Conservation (phyloP, 257 asterid species). For the Solanum boliviense region DNA sequence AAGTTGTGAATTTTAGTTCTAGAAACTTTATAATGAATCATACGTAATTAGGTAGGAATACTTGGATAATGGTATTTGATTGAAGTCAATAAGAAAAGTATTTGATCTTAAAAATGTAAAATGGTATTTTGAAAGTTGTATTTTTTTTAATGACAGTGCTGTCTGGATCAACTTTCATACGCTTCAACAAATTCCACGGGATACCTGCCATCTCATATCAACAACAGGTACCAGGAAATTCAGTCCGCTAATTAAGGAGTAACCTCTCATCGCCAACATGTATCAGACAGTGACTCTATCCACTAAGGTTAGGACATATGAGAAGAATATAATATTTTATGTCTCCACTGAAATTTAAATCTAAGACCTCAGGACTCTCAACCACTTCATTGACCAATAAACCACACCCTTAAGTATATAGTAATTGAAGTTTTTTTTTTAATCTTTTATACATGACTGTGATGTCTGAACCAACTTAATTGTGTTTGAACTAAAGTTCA, state of each 20-base stretch:
- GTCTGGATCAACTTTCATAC: background rate
- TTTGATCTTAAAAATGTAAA: background rate
- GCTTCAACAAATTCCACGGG: background rate
- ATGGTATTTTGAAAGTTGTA: background rate
- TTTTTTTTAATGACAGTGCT: background rate
- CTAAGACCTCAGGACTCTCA: background rate
- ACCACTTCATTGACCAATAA: too few relatives aligned
- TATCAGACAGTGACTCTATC: background rate
- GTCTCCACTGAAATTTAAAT: background rate
- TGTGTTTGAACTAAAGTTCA: background rate
- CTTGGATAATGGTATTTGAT: background rate
- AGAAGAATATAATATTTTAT: too few relatives aligned
- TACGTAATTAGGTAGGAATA: background rate
- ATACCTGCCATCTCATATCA: background rate
- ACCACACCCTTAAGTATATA: background rate
- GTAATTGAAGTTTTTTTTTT: too few relatives aligned
- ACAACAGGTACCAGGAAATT: too few relatives aligned
- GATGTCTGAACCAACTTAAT: background rate
- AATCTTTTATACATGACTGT: too few relatives aligned
- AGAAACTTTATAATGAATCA: background rate
- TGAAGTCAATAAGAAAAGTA: background rate
- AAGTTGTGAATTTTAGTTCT: background rate
- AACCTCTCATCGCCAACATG: background rate
- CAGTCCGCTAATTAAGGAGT: background rate
- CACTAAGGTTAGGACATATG: background rate